phyloP scores from a whole-genome alignment of 305 asterid genomes.

The Stenogyne calaminthoides region DNA sequence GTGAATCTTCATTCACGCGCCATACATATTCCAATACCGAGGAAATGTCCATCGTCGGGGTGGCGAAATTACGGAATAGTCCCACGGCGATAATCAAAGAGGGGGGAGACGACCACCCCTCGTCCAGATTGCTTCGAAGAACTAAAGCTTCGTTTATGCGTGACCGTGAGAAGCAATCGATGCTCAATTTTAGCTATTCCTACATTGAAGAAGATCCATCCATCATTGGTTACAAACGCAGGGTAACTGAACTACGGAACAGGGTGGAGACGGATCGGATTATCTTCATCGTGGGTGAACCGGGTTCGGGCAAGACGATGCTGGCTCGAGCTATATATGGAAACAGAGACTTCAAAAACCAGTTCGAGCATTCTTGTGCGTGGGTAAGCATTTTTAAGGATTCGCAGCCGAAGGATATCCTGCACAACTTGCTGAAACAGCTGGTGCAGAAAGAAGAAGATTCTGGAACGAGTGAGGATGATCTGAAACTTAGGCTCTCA shows the following conservation, averaged over 20 bases:
- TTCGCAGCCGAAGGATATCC: slow-evolving; percentile 18
- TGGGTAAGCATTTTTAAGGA: slow-evolving; percentile 40
- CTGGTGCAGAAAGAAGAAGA: slow-evolving; percentile 23
- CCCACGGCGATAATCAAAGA: not conserved
- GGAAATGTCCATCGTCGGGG: not conserved
- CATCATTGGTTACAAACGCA: slow-evolving; percentile 28
- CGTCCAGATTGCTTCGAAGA: not conserved
- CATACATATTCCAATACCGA: not conserved
- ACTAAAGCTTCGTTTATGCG: slow-evolving; percentile 3
- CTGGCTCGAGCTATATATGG: slow-evolving; percentile 49
- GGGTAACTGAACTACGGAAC: slow-evolving; percentile 1
- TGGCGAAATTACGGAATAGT: not conserved
- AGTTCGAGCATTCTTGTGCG: slow-evolving; percentile 29
- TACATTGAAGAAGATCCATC: slow-evolving; percentile 31
- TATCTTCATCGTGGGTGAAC: slow-evolving; percentile 39
- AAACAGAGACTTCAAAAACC: slow-evolving; percentile 27
- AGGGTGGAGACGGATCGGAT: slow-evolving; percentile 13
- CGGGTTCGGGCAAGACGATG: slow-evolving; percentile 62
- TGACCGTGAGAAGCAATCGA: slow-evolving; percentile 3
- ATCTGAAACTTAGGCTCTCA: slow-evolving; percentile 19
- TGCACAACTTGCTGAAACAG: slow-evolving; percentile 42
- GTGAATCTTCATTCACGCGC: not conserved
- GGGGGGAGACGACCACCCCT: not conserved
- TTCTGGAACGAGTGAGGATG: not conserved
- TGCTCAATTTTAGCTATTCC: slow-evolving; percentile 33